These are phyloP conservation scores for Murraya koenigii DNA, from an alignment of 345 rosid genomes.

Conservation along the genomic window DNA sequence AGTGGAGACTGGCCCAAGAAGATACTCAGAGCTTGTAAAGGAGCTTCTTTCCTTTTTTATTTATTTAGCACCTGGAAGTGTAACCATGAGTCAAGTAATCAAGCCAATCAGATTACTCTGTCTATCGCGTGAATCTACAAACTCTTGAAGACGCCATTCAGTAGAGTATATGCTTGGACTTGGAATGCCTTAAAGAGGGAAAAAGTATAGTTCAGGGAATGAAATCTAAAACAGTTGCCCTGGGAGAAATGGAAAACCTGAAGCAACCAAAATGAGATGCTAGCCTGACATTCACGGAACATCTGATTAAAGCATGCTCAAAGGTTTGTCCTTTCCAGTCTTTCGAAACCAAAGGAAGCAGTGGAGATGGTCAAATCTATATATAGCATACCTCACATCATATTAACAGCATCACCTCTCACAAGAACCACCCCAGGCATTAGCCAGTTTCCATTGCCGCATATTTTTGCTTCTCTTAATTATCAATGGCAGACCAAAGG, in stretches of 20 bases:
- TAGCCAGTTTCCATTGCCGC: not conserved
- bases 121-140: not conserved
- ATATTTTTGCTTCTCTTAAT: not conserved
- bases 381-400: conserved; percentile 4
- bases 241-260: not conserved
- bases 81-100: not conserved
- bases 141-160: not conserved
- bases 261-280: conserved; percentile 32
- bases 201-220: not conserved
- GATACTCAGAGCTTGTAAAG: not conserved
- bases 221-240: not conserved
- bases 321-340: conserved; percentile 18
- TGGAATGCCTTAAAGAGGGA: conserved; percentile 2
- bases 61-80: not conserved
- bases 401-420: not conserved
- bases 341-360: conserved; percentile 26
- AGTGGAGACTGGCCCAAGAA: no score
- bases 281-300: conserved; percentile 36
- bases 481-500: conserved; percentile 44
- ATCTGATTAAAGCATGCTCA: conserved; percentile 4
- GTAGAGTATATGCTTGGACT: conserved; percentile 18
- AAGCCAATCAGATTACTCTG: not conserved
- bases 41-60: not conserved
- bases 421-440: not conserved
- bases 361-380: conserved; percentile 22